Percentiles rank a stretch among this genome's conserved stretches.
Evolutionary conservation across 2,329 filamentous ascomycete genomes (phyloP).

Genomic region (Dactylellina haptotyla): DNA sequence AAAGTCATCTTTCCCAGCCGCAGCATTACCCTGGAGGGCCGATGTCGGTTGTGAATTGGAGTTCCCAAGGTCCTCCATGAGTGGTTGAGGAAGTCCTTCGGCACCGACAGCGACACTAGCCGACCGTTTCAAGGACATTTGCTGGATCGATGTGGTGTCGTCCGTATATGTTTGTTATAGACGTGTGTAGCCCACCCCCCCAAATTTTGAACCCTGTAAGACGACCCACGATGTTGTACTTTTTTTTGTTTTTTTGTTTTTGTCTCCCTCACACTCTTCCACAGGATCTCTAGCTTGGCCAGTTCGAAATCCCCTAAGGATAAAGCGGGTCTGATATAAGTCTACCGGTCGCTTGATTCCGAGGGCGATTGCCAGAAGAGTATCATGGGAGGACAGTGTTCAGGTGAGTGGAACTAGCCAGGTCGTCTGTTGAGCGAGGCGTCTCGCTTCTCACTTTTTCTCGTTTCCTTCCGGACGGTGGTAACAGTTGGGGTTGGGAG

Average conservation of each 20-base stretch:
- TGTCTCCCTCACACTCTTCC: neutral
- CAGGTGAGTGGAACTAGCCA: slow-evolving; percentile 24
- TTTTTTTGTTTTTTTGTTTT: neutral
- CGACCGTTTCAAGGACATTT: slow-evolving; percentile 52
- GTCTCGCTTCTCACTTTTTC: neutral
- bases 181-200: slow-evolving; percentile 2
- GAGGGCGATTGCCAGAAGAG: neutral
- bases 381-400: slow-evolving; percentile 23
- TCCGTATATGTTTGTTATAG: neutral
- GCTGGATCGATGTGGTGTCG: neutral
- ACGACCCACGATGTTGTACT: slow-evolving; percentile 6
- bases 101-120: slow-evolving; percentile 32
- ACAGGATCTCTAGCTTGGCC: neutral
- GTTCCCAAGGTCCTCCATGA: slow-evolving; percentile 18
- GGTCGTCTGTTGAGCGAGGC: slow-evolving; percentile 11
- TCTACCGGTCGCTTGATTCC: slow-evolving; percentile 31
- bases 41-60: slow-evolving; percentile 12
- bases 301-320: neutral
- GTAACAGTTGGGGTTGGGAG: neutral
- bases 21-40: neutral
- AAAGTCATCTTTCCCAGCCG: slow-evolving; percentile 59
- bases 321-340: neutral
- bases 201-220: slow-evolving; percentile 10
- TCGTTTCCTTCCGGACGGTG: neutral
- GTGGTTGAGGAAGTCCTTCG: slow-evolving; percentile 29